Percentiles rank a stretch among this genome's conserved stretches.
These are phyloP conservation scores for Nothomitra cinnamomea DNA, from an alignment of 2,329 filamentous ascomycete species.

Conservation along the genomic window DNA sequence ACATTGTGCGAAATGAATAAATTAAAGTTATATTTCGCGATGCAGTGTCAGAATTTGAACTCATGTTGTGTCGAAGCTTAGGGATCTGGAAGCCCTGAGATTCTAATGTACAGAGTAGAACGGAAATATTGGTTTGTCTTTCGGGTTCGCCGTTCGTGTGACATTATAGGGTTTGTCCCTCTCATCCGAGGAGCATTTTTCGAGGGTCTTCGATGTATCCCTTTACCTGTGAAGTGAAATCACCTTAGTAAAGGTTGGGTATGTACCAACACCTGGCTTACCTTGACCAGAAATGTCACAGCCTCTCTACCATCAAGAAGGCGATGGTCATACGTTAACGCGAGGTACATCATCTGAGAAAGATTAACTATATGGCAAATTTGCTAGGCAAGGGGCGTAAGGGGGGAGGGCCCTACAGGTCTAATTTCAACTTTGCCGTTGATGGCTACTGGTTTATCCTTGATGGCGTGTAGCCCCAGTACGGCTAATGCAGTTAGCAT, in stretches of 20 bases:
- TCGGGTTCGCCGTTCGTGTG: too few relatives aligned
- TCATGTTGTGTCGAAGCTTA: too few relatives aligned
- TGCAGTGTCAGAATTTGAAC: too few relatives aligned
- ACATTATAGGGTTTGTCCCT: too few relatives aligned
- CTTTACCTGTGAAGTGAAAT: conserved; percentile 43
- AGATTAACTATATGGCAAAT: background rate
- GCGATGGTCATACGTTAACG: conserved; percentile 93
- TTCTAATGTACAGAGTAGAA: too few relatives aligned
- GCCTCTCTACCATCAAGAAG: conserved; percentile 89
- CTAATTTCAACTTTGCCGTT: conserved; percentile 91
- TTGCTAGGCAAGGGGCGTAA: background rate
- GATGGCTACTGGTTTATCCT: conserved; percentile 76
- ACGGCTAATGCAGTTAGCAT: conserved; percentile 34
- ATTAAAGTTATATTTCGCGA: too few relatives aligned
- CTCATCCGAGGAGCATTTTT: conserved; percentile 57
- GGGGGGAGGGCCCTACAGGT: conserved; percentile 35
- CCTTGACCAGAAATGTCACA: conserved; percentile 87
- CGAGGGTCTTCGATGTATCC: conserved; percentile 92
- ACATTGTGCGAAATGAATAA: too few relatives aligned
- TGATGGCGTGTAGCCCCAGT: conserved; percentile 87
- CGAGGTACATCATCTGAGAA: conserved; percentile 85
- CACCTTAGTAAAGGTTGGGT: background rate
- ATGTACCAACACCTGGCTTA: conserved; percentile 12
- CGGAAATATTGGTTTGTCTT: too few relatives aligned
- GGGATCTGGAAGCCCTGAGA: too few relatives aligned